A percentile compares a stretch with the other conserved stretches of the same genome.
phyloP scores from a whole-genome alignment of 306 rosid species.

The Arachis stenosperma region DNA sequence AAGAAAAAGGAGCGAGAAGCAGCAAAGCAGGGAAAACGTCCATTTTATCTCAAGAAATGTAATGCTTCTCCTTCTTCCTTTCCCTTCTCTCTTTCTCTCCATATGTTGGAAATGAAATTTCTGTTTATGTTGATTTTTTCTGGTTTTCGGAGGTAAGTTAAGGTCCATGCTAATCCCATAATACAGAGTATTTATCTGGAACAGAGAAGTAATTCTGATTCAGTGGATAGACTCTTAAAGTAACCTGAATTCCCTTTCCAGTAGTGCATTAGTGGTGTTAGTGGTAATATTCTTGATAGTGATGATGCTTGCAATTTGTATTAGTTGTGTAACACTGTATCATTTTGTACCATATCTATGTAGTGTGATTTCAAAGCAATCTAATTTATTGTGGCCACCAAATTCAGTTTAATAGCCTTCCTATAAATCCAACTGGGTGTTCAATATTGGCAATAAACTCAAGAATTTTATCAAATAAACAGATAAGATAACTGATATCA shows the following conservation, averaged over 20 bases:
- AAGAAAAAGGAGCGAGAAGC: constrained; percentile 87
- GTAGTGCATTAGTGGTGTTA: neutral
- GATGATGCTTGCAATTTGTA: constrained; percentile 30
- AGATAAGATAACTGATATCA: constrained; percentile 8
- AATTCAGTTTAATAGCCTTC: constrained; percentile 1
- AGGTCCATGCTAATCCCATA: neutral
- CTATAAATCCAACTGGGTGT: constrained; percentile 1
- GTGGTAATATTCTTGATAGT: neutral
- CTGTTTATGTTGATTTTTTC: constrained; percentile 4
- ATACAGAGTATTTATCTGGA: neutral
- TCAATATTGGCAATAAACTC: neutral
- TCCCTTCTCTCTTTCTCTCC: neutral
- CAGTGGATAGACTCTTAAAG: constrained; percentile 4
- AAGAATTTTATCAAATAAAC: constrained; percentile 9
- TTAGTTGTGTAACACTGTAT: neutral
- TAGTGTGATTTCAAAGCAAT: constrained; percentile 1
- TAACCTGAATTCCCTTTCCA: neutral
- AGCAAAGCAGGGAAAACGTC: constrained; percentile 72
- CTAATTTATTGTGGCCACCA: neutral
- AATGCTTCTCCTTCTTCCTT: constrained; percentile 21
- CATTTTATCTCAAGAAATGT: constrained; percentile 74
- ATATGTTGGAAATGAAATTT: constrained; percentile 11
- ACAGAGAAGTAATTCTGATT: constrained; percentile 5
- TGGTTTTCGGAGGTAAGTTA: neutral
- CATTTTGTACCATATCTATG: neutral